Conservation (phyloP, 371 early-diverging fungal genomes). For the Funneliformis caledonium region DNA sequence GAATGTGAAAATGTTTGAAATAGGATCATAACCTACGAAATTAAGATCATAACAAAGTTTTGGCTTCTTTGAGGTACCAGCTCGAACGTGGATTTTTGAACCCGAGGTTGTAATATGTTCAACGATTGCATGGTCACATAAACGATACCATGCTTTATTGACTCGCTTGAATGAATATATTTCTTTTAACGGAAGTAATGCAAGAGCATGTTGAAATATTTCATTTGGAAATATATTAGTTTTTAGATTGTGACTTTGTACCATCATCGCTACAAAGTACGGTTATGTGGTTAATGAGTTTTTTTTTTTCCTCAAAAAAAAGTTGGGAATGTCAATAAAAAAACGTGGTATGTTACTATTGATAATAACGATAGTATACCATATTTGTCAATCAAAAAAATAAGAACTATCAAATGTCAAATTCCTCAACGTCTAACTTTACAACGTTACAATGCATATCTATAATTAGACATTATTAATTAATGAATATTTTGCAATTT, state of each 20-base stretch:
- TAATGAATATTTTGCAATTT: too few species aligned
- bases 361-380: too few species aligned
- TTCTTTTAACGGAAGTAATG: constrained; percentile 23
- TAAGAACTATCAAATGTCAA: too few species aligned
- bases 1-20: constrained; percentile 28
- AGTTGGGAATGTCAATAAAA: too few species aligned
- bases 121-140: constrained; percentile 32
- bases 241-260: not conserved
- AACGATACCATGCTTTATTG: constrained; percentile 26
- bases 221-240: constrained; percentile 3
- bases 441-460: not conserved
- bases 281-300: not conserved
- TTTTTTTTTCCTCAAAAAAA: too few species aligned
- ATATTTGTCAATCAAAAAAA: too few species aligned
- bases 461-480: too few species aligned
- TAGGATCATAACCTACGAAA: constrained; percentile 9
- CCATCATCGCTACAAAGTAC: not conserved
- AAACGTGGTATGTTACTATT: too few species aligned
- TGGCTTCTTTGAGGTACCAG: not conserved
- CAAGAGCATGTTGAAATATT: constrained; percentile 22
- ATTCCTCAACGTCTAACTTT: not conserved
- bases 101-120: not conserved
- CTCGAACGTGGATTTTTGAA: not conserved
- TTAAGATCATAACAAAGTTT: constrained; percentile 14
- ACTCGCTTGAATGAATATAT: constrained; percentile 25